phyloP scores from a whole-genome alignment of 352 stramenopile species.

The Phytophthora fragariaefolia region DNA sequence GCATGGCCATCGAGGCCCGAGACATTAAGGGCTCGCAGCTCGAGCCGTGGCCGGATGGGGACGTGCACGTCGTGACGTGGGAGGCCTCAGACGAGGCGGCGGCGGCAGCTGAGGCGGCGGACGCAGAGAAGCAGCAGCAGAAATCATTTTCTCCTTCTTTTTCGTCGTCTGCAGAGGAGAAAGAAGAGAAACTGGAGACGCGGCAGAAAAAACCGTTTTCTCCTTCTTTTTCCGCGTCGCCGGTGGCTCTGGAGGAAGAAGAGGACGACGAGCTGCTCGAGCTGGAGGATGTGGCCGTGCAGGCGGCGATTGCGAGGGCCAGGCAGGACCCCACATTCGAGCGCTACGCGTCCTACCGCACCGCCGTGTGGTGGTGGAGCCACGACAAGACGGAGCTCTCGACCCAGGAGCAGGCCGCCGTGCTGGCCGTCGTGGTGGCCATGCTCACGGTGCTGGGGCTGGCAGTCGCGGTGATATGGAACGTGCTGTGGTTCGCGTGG shows the following conservation, averaged over 20 bases:
- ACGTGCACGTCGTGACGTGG: constrained; percentile 41
- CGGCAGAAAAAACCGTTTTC: no score
- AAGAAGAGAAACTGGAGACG: no score
- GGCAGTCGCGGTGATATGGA: constrained; percentile 39
- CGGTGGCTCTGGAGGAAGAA: constrained; percentile 7
- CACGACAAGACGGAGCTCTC: constrained; percentile 57
- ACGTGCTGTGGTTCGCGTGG: constrained; percentile 54
- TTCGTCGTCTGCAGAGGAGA: no score
- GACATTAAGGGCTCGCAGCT: constrained; percentile 69
- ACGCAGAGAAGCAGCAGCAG: constrained; percentile 6
- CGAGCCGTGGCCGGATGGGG: constrained; percentile 29
- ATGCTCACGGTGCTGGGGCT: constrained; percentile 51
- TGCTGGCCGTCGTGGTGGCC: constrained; percentile 62
- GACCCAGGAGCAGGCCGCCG: constrained; percentile 61
- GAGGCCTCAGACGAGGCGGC: constrained; percentile 32
- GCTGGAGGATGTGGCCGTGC: constrained; percentile 16
- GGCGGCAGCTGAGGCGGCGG: not conserved
- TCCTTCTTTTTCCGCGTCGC: constrained; percentile 9
- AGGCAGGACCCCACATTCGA: constrained; percentile 23
- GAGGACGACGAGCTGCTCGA: constrained; percentile 5
- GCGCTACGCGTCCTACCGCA: constrained; percentile 36
- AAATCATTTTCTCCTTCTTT: no score
- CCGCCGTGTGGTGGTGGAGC: constrained; percentile 54
- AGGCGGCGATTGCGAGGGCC: constrained; percentile 7
- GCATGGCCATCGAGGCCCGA: constrained; percentile 58